phyloP scores from a whole-genome alignment of 2,329 filamentous ascomycete genomes.

The Xenoacremonium recifei region DNA sequence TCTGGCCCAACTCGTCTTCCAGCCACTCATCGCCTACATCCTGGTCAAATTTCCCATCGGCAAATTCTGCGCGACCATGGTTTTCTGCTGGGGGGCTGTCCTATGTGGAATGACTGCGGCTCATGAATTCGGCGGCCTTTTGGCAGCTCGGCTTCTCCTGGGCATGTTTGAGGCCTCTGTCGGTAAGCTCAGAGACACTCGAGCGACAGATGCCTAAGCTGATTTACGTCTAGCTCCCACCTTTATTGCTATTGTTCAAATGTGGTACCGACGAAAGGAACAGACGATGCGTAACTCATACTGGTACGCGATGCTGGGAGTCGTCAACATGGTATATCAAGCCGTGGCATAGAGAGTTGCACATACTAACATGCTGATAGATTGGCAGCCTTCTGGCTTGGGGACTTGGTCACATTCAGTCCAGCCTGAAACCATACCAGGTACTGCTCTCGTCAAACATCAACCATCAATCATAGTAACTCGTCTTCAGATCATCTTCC shows the following conservation, averaged over 20 bases:
- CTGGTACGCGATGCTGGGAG: constrained; percentile 32
- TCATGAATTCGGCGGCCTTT: constrained; percentile 43
- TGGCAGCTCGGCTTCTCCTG: constrained; percentile 44
- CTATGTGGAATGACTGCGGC: constrained; percentile 52
- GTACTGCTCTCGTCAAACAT: too few species aligned
- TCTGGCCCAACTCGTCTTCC: constrained; percentile 36
- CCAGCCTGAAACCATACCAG: too few species aligned
- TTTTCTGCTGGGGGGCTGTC: constrained; percentile 53
- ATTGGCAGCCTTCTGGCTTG: constrained; percentile 30
- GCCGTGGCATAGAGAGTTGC: background rate
- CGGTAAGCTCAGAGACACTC: constrained; percentile 21
- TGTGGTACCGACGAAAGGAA: constrained; percentile 35
- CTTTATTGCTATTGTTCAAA: constrained; percentile 32
- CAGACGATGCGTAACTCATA: constrained; percentile 30
- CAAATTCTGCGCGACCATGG: constrained; percentile 50
- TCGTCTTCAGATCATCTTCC: constrained; percentile 27
- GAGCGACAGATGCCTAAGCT: too few species aligned
- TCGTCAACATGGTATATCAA: constrained; percentile 24
- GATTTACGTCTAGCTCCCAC: constrained; percentile 29
- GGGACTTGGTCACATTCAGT: constrained; percentile 30
- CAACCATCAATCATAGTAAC: too few species aligned
- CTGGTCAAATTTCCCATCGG: constrained; percentile 54
- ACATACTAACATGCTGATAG: constrained; percentile 15
- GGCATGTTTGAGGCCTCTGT: constrained; percentile 48
- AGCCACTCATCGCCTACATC: constrained; percentile 54